Evolutionary conservation across 768 basidiomycete genomes (phyloP).

Genomic region (Leccinum aurantiacum): DNA sequence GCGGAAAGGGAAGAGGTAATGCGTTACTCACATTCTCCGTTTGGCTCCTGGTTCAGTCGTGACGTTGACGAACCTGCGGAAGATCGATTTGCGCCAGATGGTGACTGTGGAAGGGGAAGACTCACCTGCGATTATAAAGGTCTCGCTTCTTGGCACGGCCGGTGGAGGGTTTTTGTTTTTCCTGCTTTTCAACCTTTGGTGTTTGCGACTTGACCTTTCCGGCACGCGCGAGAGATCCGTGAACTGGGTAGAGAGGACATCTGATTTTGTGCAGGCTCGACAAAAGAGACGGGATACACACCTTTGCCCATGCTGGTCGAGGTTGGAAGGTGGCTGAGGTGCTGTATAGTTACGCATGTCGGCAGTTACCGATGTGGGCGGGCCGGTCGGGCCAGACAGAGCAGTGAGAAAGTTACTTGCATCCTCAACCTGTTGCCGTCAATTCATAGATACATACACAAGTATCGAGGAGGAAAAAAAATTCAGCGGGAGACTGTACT

Average conservation of each 20-base stretch:
- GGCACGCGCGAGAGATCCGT: conserved; percentile 98
- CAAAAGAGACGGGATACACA: conserved; percentile 23
- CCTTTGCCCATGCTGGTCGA: conserved; percentile 72
- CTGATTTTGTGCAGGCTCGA: background rate
- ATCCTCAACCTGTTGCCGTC: no score
- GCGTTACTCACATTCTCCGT: conserved; percentile 85
- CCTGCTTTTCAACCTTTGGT: conserved; percentile 96
- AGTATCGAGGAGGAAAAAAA: background rate
- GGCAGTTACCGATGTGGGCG: conserved; percentile 19
- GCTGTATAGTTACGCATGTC: conserved; percentile 45
- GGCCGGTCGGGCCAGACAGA: no score
- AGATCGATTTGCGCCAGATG: background rate
- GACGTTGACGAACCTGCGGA: conserved; percentile 84
- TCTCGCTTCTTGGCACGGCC: conserved; percentile 97
- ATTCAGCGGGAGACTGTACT: no score
- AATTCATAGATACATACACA: no score
- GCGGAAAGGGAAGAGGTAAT: conserved; percentile 42
- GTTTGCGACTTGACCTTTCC: conserved; percentile 99
- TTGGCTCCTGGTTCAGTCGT: conserved; percentile 86
- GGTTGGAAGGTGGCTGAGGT: conserved; percentile 38
- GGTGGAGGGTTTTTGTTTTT: conserved; percentile 96
- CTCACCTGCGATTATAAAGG: conserved; percentile 87
- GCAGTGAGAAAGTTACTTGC: no score
- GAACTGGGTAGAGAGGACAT: conserved; percentile 52
- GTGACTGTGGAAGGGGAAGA: conserved; percentile 9